Evolutionary conservation across 352 stramenopile species (phyloP).

Genomic region (Globisporangium spiculum): DNA sequence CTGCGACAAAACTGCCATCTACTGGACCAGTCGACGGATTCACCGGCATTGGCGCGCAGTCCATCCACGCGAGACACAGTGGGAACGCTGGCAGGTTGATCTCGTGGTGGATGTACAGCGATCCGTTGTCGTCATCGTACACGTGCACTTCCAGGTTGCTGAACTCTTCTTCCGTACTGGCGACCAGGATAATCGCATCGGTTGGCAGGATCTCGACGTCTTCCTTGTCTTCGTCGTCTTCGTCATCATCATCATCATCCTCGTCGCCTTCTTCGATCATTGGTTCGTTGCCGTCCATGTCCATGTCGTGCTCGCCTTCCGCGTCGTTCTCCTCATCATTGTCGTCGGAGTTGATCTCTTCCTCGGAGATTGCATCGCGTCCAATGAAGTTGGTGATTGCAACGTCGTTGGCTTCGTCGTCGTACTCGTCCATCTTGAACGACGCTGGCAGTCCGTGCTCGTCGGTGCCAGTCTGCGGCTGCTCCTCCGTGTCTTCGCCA

Average conservation of each 20-base stretch:
- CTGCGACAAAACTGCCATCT: constrained; percentile 96
- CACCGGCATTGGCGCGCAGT: constrained; percentile 76
- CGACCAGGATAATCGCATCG: constrained; percentile 95
- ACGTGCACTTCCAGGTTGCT: constrained; percentile 98
- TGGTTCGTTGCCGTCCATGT: constrained; percentile 32
- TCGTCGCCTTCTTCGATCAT: constrained; percentile 28
- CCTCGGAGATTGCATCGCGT: constrained; percentile 25
- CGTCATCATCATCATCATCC: constrained; percentile 67
- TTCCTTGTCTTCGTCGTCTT: constrained; percentile 79
- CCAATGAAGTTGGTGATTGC: constrained; percentile 80
- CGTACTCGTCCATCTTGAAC: constrained; percentile 89
- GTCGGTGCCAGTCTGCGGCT: constrained; percentile 27
- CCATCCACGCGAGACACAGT: constrained; percentile 96
- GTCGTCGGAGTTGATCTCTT: constrained; percentile 31
- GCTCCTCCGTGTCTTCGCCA: constrained; percentile 14
- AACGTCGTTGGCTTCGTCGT: constrained; percentile 81
- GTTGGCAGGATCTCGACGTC: constrained; percentile 93
- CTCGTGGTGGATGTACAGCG: constrained; percentile 99
- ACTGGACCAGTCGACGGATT: constrained; percentile 60
- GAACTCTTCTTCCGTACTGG: constrained; percentile 98
- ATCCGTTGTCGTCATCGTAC: constrained; percentile 96
- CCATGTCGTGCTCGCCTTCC: constrained; percentile 49
- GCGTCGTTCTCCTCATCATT: constrained; percentile 27
- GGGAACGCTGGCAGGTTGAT: constrained; percentile 98
- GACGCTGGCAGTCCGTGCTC: constrained; percentile 51